Base-by-base conservation (phyloP, 2,329 filamentous ascomycete species). In the Macrophomina phaseolina region DNA sequence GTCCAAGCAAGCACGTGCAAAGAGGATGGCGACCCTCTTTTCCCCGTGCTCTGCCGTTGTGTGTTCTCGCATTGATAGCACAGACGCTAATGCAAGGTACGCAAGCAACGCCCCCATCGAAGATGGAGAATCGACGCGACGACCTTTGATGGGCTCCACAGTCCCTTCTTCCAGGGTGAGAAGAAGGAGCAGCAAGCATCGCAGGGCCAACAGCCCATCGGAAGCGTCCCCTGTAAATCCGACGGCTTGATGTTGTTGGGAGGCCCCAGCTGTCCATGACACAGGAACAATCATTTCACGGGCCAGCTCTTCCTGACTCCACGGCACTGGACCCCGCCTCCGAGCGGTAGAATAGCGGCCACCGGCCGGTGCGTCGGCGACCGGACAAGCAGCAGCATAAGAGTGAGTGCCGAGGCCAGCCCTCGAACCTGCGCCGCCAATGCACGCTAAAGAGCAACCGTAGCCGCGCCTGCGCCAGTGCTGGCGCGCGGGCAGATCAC, bases 11-110 rank as follows among this genome's bases (percentile, higher is more conserved):
- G 56, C 56, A 61, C 56, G 56, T 61, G 56, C 42, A 23, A 3
- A 23, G 55, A 42, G 56, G 14, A 46, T 36, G 46, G 38, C 28
- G 55, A 34, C 55, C 38, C 40, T 38, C 23, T 45, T 36, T 6
- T 28, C 40, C 55, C 40, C 51, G 38, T 18, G 55, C 55, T 60
- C 45, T 23, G 58, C 32, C 49, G 58, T 61, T 46, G 42, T 28
- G 42, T 42, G 42, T 34, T 48, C 32, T 61, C 12, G 58, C 58
- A 62, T 62, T 62, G 45, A 62, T 30, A n/a, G 58, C 58, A 62
- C 58, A 62, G 58, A 62, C 58, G 45, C 58, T 62, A 62, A 62
- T 62, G 58, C 58, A 62, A 62, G 58, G 58, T 62, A 62, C 58
- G 45, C 45, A 49, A 28, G 30, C 52, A 55, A 11, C 32, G 32